Evolutionary conservation across 176 grass and related monocot genomes (phyloP).

Genomic region (Musa itinerans): DNA sequence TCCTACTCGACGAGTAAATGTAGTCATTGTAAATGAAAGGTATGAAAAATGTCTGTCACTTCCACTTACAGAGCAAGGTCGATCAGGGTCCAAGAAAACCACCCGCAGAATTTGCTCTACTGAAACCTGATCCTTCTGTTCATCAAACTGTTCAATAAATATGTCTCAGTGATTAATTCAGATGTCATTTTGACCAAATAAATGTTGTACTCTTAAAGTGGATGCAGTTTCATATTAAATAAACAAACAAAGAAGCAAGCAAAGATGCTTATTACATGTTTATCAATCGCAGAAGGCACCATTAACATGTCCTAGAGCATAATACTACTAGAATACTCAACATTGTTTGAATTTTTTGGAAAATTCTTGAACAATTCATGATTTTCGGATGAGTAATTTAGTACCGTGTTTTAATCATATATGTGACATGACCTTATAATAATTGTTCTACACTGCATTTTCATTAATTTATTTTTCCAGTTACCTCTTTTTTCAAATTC

Average conservation of each 20-base stretch:
- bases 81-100: slow-evolving; percentile 70
- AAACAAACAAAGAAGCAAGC: neutral
- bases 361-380: neutral
- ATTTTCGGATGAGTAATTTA: neutral
- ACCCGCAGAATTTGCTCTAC: slow-evolving; percentile 86
- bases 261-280: neutral
- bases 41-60: neutral
- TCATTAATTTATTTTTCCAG: neutral
- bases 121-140: slow-evolving; percentile 82
- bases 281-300: neutral
- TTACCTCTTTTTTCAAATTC: too few relatives aligned
- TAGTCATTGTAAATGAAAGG: neutral
- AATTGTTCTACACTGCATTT: neutral
- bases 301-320: neutral
- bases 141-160: slow-evolving; percentile 57
- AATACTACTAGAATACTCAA: neutral
- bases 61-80: slow-evolving; percentile 60
- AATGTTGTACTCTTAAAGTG: neutral
- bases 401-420: neutral
- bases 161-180: neutral
- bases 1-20: neutral
- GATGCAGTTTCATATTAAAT: neutral
- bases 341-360: neutral
- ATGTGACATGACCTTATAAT: neutral
- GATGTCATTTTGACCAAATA: neutral